Conservation (phyloP, 2,329 filamentous ascomycete genomes). For the Xylariomycetidae sp. region DNA sequence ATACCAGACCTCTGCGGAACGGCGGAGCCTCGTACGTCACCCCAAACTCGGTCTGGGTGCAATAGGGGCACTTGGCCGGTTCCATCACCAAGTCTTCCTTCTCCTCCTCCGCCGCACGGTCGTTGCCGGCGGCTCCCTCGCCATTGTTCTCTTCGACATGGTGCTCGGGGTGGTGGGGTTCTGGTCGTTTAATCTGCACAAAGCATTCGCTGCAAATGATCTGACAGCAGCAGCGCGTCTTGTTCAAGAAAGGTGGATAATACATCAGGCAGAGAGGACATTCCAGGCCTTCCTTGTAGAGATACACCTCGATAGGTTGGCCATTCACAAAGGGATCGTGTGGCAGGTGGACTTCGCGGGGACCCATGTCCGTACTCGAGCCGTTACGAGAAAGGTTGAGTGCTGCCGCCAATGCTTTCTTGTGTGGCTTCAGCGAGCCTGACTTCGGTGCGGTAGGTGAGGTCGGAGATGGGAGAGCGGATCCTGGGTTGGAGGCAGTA, state of each 20-base stretch:
- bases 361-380: conserved; percentile 64
- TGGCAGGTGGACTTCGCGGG: conserved; percentile 73
- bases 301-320: conserved; percentile 83
- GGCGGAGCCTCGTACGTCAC: conserved; percentile 89
- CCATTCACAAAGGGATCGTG: conserved; percentile 87
- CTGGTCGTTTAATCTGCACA: conserved; percentile 85
- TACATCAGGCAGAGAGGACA: conserved; percentile 97
- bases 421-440: conserved; percentile 63
- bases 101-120: conserved; percentile 40
- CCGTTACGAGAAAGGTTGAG: conserved; percentile 70
- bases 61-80: conserved; percentile 89
- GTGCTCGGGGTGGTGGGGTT: conserved; percentile 72
- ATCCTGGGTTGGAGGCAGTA: conserved; percentile 54
- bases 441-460: conserved; percentile 39
- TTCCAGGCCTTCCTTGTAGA: conserved; percentile 87
- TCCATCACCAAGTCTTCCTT: conserved; percentile 76
- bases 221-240: conserved; percentile 91
- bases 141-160: conserved; percentile 36
- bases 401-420: conserved; percentile 82
- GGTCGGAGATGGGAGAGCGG: conserved; percentile 52
- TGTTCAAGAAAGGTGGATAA: conserved; percentile 91
- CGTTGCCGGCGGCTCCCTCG: conserved; percentile 11
- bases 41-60: conserved; percentile 89
- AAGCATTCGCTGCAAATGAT: conserved; percentile 98
- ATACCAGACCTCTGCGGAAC: conserved; percentile 77